phyloP scores from a whole-genome alignment of 768 basidiomycete genomes.

The Trametes meyenii region DNA sequence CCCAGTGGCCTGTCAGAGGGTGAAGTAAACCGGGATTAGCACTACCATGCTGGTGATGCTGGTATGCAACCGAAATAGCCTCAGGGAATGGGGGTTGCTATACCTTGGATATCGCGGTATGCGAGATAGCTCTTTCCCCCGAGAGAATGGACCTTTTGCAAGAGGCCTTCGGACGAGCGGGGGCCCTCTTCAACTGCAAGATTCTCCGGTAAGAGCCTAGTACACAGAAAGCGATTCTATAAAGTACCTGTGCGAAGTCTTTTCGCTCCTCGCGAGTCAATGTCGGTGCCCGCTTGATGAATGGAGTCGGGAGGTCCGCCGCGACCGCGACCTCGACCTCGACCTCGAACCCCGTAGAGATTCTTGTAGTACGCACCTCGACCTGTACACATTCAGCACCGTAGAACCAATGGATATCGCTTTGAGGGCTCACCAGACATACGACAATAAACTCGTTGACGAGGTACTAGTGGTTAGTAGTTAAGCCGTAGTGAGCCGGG shows the following conservation, averaged over 20 bases:
- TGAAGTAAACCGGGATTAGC: no score
- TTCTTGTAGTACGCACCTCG: conserved; percentile 24
- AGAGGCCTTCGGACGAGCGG: not conserved
- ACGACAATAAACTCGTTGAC: no score
- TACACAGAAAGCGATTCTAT: no score
- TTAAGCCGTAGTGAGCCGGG: no score
- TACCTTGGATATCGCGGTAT: conserved; percentile 22
- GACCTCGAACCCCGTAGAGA: conserved; percentile 19
- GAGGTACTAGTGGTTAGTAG: no score
- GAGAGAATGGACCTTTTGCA: not conserved
- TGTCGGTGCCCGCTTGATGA: not conserved
- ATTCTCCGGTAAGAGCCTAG: no score
- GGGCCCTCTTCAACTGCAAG: not conserved
- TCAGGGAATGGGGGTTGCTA: not conserved
- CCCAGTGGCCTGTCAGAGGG: conserved; percentile 6
- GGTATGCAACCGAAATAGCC: no score
- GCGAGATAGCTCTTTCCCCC: conserved; percentile 22
- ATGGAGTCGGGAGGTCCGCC: no score
- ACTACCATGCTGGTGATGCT: no score
- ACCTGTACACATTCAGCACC: not conserved
- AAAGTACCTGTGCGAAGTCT: not conserved
- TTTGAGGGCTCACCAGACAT: not conserved
- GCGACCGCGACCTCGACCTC: conserved; percentile 9
- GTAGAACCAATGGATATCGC: no score
- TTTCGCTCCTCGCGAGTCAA: not conserved